These are phyloP conservation scores for Thymus mandschuricus DNA, from an alignment of 257 asterid genomes.

Conservation along the genomic window DNA sequence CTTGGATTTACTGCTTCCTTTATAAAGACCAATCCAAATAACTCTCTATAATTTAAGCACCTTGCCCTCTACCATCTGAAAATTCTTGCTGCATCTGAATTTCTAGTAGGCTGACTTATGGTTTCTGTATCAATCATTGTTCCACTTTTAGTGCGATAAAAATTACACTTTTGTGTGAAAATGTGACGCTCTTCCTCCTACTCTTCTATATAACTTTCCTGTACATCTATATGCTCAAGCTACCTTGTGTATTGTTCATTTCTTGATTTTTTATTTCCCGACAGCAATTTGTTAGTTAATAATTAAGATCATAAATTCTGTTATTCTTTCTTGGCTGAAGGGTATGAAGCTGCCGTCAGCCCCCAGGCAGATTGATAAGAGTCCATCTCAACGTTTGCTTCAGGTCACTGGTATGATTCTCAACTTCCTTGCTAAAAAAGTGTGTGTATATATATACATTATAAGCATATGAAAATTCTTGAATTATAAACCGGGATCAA, in stretches of 20 bases:
- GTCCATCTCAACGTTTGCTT: slow-evolving; percentile 78
- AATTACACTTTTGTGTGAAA: not conserved
- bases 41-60: slow-evolving; percentile 2
- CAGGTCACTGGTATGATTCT: slow-evolving; percentile 84
- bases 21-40: not conserved
- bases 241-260: slow-evolving; percentile 15
- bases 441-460: too few relatives aligned
- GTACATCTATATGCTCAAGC: slow-evolving; percentile 17
- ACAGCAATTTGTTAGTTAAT: slow-evolving; percentile 7
- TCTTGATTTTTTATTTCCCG: slow-evolving; percentile 10
- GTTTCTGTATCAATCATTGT: not conserved
- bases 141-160: not conserved
- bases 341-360: slow-evolving; percentile 65
- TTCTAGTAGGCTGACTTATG: not conserved
- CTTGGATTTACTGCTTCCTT: not conserved
- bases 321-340: slow-evolving; percentile 50
- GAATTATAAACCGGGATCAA: too few relatives aligned
- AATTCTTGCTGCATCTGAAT: not conserved
- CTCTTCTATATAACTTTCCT: slow-evolving; percentile 8
- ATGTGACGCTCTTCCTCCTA: not conserved
- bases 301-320: slow-evolving; percentile 22
- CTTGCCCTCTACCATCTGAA: not conserved
- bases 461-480: too few relatives aligned
- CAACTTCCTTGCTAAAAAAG: slow-evolving; percentile 26
- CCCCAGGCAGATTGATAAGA: slow-evolving; percentile 70